These are phyloP conservation scores for Durio zibethinus DNA, from an alignment of 345 rosid genomes.

Conservation along the genomic window DNA sequence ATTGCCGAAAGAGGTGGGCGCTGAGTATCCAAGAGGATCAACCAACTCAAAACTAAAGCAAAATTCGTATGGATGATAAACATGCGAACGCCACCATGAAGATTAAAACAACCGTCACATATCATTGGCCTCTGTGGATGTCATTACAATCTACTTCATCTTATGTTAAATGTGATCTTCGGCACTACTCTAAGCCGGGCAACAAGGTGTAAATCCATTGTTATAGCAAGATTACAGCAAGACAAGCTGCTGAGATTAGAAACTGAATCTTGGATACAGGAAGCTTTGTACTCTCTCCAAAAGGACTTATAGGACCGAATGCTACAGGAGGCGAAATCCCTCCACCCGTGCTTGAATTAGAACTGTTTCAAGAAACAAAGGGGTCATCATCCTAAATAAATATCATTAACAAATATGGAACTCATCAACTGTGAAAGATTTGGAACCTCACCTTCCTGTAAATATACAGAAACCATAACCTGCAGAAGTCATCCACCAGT, in stretches of 20 bases:
- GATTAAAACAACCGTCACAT: not conserved
- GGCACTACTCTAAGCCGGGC: not conserved
- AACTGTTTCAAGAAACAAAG: slow-evolving; percentile 35
- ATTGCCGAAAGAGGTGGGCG: not conserved
- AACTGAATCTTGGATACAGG: slow-evolving; percentile 24
- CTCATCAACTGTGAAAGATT: not conserved
- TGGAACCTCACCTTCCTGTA: slow-evolving; percentile 67
- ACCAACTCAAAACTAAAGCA: not conserved
- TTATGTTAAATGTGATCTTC: not conserved
- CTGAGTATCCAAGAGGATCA: not conserved
- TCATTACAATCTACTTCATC: not conserved
- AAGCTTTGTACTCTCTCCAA: slow-evolving; percentile 38
- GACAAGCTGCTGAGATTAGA: slow-evolving; percentile 31
- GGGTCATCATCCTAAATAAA: not conserved
- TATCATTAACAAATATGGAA: not conserved
- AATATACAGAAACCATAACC: slow-evolving; percentile 70
- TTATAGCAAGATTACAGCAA: slow-evolving; percentile 30
- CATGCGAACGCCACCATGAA: not conserved
- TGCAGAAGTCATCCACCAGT: slow-evolving; percentile 27
- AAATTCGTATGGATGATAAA: not conserved
- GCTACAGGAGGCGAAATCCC: slow-evolving; percentile 47
- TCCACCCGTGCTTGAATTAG: slow-evolving; percentile 34
- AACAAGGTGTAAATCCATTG: not conserved
- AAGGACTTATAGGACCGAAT: slow-evolving; percentile 60
- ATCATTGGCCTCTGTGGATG: not conserved